Evolutionary conservation across 2,329 filamentous ascomycete genomes (phyloP).

Genomic region (Colletotrichum liaoningense): DNA sequence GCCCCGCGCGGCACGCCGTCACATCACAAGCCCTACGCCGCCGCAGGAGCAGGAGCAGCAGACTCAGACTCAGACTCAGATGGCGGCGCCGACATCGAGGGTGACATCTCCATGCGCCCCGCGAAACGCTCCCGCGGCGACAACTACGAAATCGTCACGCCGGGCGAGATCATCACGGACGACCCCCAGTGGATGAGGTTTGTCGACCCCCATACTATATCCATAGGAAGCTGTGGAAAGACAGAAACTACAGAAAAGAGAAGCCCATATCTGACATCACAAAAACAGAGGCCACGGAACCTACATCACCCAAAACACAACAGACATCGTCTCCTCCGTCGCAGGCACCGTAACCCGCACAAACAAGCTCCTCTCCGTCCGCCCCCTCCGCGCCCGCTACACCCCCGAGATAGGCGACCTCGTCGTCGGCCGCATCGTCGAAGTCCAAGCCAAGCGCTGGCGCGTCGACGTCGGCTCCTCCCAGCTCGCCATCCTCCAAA

Average conservation of each 20-base stretch:
- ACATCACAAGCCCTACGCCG: constrained; percentile 39
- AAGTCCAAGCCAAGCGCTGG: constrained; percentile 95
- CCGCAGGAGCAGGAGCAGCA: constrained; percentile 51
- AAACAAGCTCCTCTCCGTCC: constrained; percentile 95
- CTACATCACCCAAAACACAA: constrained; percentile 72
- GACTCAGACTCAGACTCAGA: constrained; percentile 58
- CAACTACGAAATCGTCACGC: constrained; percentile 77
- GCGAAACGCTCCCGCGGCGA: constrained; percentile 51
- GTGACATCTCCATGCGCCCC: constrained; percentile 57
- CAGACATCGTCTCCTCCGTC: constrained; percentile 87
- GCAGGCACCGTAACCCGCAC: constrained; percentile 92
- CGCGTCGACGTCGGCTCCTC: constrained; percentile 93
- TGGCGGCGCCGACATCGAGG: constrained; percentile 58
- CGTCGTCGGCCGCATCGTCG: constrained; percentile 91
- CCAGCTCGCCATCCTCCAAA: constrained; percentile 84
- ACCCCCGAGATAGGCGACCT: constrained; percentile 96
- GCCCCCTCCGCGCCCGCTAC: constrained; percentile 91
- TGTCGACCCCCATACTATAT: constrained; percentile 33
- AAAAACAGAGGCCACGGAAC: constrained; percentile 86
- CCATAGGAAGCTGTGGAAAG: too few species aligned
- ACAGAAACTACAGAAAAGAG: too few species aligned
- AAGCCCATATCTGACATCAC: constrained; percentile 7
- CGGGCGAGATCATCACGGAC: constrained; percentile 87
- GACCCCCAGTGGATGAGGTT: constrained; percentile 97
- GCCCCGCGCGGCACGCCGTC: constrained; percentile 50